Evolutionary conservation across 1,139 yeast species (phyloP), one percentile per base, ranked within the genome.

Genomic region (Protomyces arabidopsidicola): DNA sequence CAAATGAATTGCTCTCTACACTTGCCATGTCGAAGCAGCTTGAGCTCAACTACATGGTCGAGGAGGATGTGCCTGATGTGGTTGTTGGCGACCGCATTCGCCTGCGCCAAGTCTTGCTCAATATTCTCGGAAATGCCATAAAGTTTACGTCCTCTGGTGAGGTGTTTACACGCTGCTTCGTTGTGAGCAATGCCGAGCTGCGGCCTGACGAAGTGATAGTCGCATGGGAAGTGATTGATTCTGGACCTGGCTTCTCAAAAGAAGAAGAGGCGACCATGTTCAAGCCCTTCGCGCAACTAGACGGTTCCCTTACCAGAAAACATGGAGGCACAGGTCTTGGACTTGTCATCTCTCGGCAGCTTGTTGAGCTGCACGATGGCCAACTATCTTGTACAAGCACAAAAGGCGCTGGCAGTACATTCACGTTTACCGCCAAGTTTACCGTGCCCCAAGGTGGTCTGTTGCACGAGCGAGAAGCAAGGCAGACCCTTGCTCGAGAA

Each of bases 271-370:
- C 85, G 1, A 76, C 89, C 65, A 95, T 90, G 55, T 90, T 90
- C 76, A 96, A 90, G 72, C 97, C 97, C 2, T 90, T 90, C 76
- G 88, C 90, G 39, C 97, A 90, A 75, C 95, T 96, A 58, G 96
- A 89, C 72, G 71, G 68, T 10, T 67, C 70, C 1, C 63, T 63
- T 51, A 68, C 70, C 3, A 65, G 70, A 14, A 66, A 65, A 50
- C 69, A 68, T 31, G 70, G 70, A 12, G 71, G 71, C 24, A 69
- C 71, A 34, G 98, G 98, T 8, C 79, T 93, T 63, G 98, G 98
- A 1, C 80, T 93, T 57, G 89, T 97, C 0, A 91, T 93, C 72
- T 91, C 97, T 75, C 82, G 91, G 66, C 97, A 93, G 75, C 80
- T 93, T 67, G 95, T 97, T 0, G 83, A 82, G 45, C 85, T 91